A percentile compares a stretch with the other conserved stretches of the same genome.
Evolutionary conservation across 257 asterid species (phyloP).

Genomic region (Gardenia jasminoides): DNA sequence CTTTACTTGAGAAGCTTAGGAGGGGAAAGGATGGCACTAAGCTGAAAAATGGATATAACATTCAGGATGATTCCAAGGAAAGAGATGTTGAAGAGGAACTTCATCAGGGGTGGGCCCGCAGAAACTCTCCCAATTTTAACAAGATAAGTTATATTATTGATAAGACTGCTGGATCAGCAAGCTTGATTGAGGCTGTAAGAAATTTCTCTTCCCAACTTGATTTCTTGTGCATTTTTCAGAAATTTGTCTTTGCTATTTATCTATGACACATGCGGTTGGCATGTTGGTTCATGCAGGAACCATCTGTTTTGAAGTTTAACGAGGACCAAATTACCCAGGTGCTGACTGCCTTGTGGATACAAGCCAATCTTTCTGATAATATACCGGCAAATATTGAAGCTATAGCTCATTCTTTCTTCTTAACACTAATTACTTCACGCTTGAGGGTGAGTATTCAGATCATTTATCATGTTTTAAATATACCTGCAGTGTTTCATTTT

Average conservation of each 20-base stretch:
- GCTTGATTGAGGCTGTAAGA: constrained; percentile 65
- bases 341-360: constrained; percentile 84
- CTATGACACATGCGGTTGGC: neutral
- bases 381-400: constrained; percentile 88
- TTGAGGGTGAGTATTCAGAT: constrained; percentile 49
- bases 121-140: constrained; percentile 74
- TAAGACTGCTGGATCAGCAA: constrained; percentile 54
- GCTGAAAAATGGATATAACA: constrained; percentile 34
- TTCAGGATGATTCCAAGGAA: constrained; percentile 51
- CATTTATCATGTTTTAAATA: neutral
- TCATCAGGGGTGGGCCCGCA: constrained; percentile 64
- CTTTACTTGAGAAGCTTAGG: constrained; percentile 92
- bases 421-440: constrained; percentile 59
- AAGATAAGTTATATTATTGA: constrained; percentile 72
- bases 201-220: constrained; percentile 1
- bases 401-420: constrained; percentile 88
- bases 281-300: constrained; percentile 53
- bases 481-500: neutral
- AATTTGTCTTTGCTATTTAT: neutral
- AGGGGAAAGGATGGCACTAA: constrained; percentile 61
- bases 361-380: constrained; percentile 75
- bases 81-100: constrained; percentile 57
- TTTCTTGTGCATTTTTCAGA: neutral
- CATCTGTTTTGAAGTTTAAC: constrained; percentile 59
- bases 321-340: constrained; percentile 88